Conservation (phyloP, 495 filamentous ascomycete genomes). For the Xylaria cubensis region DNA sequence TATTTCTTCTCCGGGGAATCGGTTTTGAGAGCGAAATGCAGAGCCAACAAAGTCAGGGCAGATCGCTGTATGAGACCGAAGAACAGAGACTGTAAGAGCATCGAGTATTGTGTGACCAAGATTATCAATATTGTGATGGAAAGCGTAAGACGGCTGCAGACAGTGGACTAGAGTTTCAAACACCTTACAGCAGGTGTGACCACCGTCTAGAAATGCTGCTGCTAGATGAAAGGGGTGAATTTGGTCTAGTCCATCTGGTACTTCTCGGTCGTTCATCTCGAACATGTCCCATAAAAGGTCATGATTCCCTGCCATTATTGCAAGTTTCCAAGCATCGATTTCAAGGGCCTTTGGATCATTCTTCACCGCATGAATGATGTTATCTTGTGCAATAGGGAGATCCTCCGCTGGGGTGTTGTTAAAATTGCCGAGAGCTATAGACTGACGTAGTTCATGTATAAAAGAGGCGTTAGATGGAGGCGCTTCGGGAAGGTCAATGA, state of each 20-base stretch:
- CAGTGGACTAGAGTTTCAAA: neutral
- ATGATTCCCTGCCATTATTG: neutral
- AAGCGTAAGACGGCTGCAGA: neutral
- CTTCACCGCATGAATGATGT: neutral
- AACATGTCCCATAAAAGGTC: neutral
- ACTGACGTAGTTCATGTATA: neutral
- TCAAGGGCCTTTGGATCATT: neutral
- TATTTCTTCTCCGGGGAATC: constrained; percentile 47
- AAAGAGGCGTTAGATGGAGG: neutral
- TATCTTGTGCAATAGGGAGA: neutral
- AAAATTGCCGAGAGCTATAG: neutral
- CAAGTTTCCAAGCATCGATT: neutral
- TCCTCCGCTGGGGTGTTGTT: neutral
- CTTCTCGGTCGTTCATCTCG: neutral
- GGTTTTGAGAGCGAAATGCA: constrained; percentile 13
- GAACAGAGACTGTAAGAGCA: neutral
- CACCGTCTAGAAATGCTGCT: constrained; percentile 1
- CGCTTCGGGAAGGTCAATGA: neutral
- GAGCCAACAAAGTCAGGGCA: neutral
- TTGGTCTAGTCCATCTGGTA: neutral
- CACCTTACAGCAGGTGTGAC: constrained; percentile 2
- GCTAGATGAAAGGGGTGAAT: neutral
- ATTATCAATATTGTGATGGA: neutral
- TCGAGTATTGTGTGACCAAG: neutral
- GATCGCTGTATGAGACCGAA: neutral